Evolutionary conservation across 2,329 filamentous ascomycete genomes (phyloP), one percentile per base, ranked within the genome.

Genomic region (Emydomyces testavorans): DNA sequence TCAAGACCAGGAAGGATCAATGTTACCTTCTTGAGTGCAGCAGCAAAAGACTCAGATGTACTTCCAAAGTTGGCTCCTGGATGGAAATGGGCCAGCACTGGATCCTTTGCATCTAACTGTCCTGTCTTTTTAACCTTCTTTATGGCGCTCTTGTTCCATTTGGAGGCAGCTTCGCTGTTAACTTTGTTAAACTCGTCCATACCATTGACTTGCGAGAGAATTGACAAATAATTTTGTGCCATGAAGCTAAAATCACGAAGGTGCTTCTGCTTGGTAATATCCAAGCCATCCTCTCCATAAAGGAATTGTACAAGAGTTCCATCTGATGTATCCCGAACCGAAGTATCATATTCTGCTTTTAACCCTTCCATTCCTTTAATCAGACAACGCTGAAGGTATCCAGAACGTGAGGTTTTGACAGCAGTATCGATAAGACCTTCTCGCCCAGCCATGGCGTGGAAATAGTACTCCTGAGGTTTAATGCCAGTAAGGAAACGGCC

Each of bases 331-430:
- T 98, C 90, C 53, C 92, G 80, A 13, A 98, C 92, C 1, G 89
- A 93, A 6, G 83, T 89, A 60, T 98, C 92, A 63, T 98, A 96
- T 52, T 89, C 81, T 1, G 94, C 88, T 58, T 81, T 83, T 36
- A 96, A 74, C 3, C 92, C 92, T 66, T 98, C 92, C 84, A 98
- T 93, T 52, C 92, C 92, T 71, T 98, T 98, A 71, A 98, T 93
- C 53, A 98, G 76, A 75, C 92, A 98, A 62, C 93, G 78, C 64
- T 98, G 92, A 44, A 98, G 73, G 62, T 98, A 98, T 52, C 92
- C 93, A 23, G 92, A 96, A 61, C 92, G 83, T 7, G 90, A 94
- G 1, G 92, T 98, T 71, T 98, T 98, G 65, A 98, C 92, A 54
- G 92, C 92, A 16, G 92, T 98, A 76, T 98, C 92, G 62, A 98